Base-by-base conservation (phyloP, 495 filamentous ascomycete species). In the Penicillium maclennaniae region DNA sequence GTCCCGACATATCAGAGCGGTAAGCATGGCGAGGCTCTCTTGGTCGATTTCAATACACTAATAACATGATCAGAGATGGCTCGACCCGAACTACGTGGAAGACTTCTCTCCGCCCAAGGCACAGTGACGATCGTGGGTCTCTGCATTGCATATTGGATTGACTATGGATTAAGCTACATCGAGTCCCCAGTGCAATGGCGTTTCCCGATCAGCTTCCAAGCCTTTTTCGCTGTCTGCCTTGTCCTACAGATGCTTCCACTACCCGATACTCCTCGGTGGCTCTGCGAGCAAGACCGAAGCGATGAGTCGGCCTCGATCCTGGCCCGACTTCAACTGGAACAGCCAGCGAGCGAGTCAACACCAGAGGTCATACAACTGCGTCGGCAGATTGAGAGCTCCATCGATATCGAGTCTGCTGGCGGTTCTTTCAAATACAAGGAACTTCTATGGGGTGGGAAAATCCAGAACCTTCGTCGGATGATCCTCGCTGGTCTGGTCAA, bases 261-360 rank as follows among this genome's bases (percentile, higher is more conserved):
- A 1, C 88, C 86, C 6, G 88, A 84, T 61, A 79, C 79, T 39
- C 73, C 84, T 50, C 68, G 78, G 45, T 82, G 79, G 78, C 69
- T 81, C 23, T 72, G 76, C 26, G 70, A 75, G 20, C 71, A 80
- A 45, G 78, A 75, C 42, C 68, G 77, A 1, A 61, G 76, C 46
- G 73, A 79, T 16, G 78, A 82, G 55, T 79, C 79, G 0, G 66
- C 70, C 6, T 61, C 79, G 5, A 72, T 79, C 0, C 72, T 88
- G 7, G 83, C 84, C 15, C 59, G 61, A 45, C 56, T 65, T 10
- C 61, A 61, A 26, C 16, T 59, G 8, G 49, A 56, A 6, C 58
- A 61, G 36, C 57, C 56, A 6, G 51, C 56, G 3, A 37, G 56
- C 36, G 54, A 56, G 34, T 58, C 61, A 0, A 51, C 44, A 0